phyloP scores from a whole-genome alignment of 148 eudicot species.

The Suaeda aralocaspica region DNA sequence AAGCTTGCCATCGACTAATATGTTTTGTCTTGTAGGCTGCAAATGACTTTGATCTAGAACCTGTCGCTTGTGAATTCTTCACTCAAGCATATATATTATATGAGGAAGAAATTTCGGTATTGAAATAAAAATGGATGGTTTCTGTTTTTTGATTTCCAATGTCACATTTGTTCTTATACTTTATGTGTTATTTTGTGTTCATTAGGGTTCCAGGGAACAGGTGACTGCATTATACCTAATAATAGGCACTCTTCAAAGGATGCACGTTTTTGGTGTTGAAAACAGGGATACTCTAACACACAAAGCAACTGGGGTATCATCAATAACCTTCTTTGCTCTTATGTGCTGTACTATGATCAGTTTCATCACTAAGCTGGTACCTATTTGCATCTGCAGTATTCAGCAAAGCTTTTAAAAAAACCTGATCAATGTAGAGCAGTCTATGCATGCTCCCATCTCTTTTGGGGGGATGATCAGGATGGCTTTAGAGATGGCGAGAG shows the following conservation, averaged over 20 bases:
- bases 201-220: constrained; percentile 90
- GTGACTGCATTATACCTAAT: constrained; percentile 85
- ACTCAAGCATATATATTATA: constrained; percentile 97
- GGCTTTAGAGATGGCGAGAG: constrained; percentile 88
- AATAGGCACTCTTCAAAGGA: constrained; percentile 90
- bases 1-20: constrained; percentile 3
- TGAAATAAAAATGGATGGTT: constrained; percentile 3
- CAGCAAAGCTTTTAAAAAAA: constrained; percentile 98
- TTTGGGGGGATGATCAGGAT: constrained; percentile 85
- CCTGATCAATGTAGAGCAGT: constrained; percentile 98
- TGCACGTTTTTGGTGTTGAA: constrained; percentile 91
- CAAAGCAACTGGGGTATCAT: constrained; percentile 97
- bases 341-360: background rate
- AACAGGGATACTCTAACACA: constrained; percentile 96
- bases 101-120: constrained; percentile 97
- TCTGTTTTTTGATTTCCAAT: background rate
- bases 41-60: constrained; percentile 88
- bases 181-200: constrained; percentile 16
- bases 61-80: constrained; percentile 96
- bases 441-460: constrained; percentile 91
- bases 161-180: constrained; percentile 1
- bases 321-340: constrained; percentile 8
- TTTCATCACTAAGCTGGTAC: constrained; percentile 2
- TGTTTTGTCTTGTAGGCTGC: constrained; percentile 62
- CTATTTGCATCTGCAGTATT: constrained; percentile 52